Evolutionary conservation across 352 stramenopile genomes (phyloP), one percentile per base, ranked within the genome.

Genomic region (Pythium myriotylum): DNA sequence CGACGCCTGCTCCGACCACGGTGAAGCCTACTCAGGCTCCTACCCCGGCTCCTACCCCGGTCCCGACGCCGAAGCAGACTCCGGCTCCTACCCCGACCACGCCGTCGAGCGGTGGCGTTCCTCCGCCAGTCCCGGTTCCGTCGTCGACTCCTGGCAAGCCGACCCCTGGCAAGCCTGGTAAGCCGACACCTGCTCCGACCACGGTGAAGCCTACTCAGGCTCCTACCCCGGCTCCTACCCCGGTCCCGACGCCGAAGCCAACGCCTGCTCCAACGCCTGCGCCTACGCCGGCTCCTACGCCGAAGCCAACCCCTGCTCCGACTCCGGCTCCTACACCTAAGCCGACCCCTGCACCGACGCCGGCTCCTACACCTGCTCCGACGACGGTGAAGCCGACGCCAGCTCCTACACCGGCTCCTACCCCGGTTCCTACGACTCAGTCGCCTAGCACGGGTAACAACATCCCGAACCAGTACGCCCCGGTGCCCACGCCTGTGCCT

Each of bases 361-460:
- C 45, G 2, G 45, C 45, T n/a, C 45, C 45, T 17, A 52, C 45
- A 9, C 45, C 45, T 14, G 45, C 45, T n/a, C 45, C 45, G 2
- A 52, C 45, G 16, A 23, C 45, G 45, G 13, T 27, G 17, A 52
- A 23, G 10, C 45, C 45, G 20, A 52, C 45, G 10, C 45, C 19
- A 23, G 42, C 42, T 4, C 42, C 42, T 7, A 48, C 42, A 7
- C 42, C 42, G 10, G 42, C 42, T 19, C 42, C 42, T 16, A 48
- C 42, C 2, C 42, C 42, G 12, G 42, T n/a, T n/a, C n/a, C n/a
- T n/a, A n/a, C n/a, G n/a, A n/a, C n/a, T n/a, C n/a, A n/a, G n/a
- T n/a, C n/a, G n/a, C n/a, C n/a, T n/a, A n/a, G n/a, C n/a, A n/a
- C n/a, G n/a, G n/a, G n/a, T n/a, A n/a, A n/a, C n/a, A n/a, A n/a